Evolutionary conservation across 179 eudicot species (phyloP), one percentile per base, ranked within the genome.

Genomic region (Actinidia chinensis): DNA sequence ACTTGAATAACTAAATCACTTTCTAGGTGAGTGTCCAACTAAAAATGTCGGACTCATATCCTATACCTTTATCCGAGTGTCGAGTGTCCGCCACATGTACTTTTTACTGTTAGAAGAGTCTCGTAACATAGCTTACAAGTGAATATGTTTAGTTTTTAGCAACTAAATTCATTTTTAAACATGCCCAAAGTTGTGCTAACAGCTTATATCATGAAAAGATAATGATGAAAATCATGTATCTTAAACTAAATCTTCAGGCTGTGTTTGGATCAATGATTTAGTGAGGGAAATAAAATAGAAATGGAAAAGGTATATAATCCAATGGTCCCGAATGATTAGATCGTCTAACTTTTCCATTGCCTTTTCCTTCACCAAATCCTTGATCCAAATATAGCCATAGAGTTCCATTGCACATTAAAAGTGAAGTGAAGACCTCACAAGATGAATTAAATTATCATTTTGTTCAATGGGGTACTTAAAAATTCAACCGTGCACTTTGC

Each of bases 401-500:
- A n/a, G 12, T 68, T 15, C 22, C 64, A n/a, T n/a, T n/a, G 12
- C 17, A 58, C 4, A 52, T 52, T 52, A 52, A 15, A 52, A 14
- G 18, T 52, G 58, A 52, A 52, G 58, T 1, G 3, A 1, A 36
- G 17, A 14, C 15, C 15, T 3, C 15, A n/a, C 63, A 58, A 58
- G 25, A 20, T 15, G 11, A 58, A 36, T 46, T 46, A 36, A 59
- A 64, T 56, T 75, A 47, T 5, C 47, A 48, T 52, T 65, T 11
- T 11, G 70, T 76, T 64, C 70, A 47, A 64, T 28, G 11, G 72
- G 61, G 33, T 11, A 47, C 58, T 63, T 47, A 17, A 63, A 18
- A 73, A 46, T 7, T 28, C 23, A 43, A 75, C 8, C 8, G 8
- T 43, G 9, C 17, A 12, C 42, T 9, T 25, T 60, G 40, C 8